phyloP scores from a whole-genome alignment of 2,329 filamentous ascomycete genomes.

The Capronia epimyces region DNA sequence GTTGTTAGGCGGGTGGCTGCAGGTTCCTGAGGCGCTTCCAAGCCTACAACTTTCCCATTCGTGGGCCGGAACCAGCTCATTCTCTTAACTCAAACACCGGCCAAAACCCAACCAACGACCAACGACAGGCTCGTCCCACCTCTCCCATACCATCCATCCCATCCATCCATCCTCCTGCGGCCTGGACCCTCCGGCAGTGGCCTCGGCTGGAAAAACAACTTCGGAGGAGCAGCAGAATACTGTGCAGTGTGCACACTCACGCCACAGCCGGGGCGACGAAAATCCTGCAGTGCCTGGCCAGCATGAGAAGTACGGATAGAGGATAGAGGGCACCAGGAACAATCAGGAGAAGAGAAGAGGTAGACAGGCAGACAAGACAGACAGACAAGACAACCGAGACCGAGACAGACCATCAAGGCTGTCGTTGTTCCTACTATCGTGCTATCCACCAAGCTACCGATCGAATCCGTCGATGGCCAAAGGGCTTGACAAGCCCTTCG shows the following conservation, averaged over 20 bases:
- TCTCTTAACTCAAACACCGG: conserved; percentile 15
- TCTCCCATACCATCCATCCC: too few relatives aligned
- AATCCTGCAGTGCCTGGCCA: too few relatives aligned
- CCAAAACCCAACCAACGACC: conserved; percentile 26
- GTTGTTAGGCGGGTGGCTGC: neutral
- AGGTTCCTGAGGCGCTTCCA: neutral
- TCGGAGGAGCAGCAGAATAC: neutral
- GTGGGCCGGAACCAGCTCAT: neutral
- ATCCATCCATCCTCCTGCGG: conserved; percentile 1
- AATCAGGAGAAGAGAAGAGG: neutral
- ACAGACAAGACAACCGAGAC: too few relatives aligned
- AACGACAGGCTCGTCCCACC: neutral
- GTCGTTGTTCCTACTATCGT: neutral
- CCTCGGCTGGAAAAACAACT: neutral
- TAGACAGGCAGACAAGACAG: neutral
- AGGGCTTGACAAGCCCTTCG: too few relatives aligned
- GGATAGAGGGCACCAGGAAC: neutral
- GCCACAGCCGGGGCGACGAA: too few relatives aligned
- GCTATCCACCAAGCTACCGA: neutral
- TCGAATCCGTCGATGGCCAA: neutral
- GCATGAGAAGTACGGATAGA: neutral
- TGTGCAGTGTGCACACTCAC: too few relatives aligned
- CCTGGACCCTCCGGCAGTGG: conserved; percentile 4
- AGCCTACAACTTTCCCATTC: neutral
- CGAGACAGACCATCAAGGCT: neutral